Evolutionary conservation across 768 basidiomycete species (phyloP).

Genomic region (Galerina sulciceps): DNA sequence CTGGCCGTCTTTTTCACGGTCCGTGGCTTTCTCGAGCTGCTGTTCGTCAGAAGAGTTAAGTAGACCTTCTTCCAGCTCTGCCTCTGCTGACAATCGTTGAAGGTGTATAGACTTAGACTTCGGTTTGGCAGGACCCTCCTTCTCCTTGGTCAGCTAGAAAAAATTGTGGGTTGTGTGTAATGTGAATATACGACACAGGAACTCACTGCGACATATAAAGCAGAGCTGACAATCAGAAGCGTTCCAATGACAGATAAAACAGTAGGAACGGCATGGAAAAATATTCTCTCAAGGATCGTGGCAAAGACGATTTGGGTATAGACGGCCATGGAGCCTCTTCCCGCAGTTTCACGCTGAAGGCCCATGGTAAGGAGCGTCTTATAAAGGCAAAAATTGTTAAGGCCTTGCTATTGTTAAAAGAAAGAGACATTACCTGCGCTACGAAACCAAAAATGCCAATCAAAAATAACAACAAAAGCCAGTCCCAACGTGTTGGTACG

Average conservation of each 20-base stretch:
- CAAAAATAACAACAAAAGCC: conserved; percentile 48
- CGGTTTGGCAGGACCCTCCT: neutral
- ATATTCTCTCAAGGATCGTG: conserved; percentile 59
- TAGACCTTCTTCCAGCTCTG: neutral
- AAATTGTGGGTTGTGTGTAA: neutral
- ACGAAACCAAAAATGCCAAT: conserved; percentile 56
- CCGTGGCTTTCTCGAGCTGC: no score
- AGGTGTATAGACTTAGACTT: neutral
- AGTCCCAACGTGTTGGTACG: conserved; percentile 45
- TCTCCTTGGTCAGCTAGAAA: neutral
- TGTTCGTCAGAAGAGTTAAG: neutral
- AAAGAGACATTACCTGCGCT: conserved; percentile 44
- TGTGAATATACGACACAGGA: neutral
- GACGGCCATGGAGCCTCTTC: conserved; percentile 55
- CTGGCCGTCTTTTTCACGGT: no score
- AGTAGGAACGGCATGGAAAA: conserved; percentile 66
- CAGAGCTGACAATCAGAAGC: conserved; percentile 62
- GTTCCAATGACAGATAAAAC: conserved; percentile 63
- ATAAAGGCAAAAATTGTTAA: conserved; percentile 24
- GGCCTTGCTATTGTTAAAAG: neutral
- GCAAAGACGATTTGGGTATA: conserved; percentile 70
- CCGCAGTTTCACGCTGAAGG: conserved; percentile 14
- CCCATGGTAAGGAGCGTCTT: conserved; percentile 44
- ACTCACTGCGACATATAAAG: conserved; percentile 67
- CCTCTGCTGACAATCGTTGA: neutral